A percentile compares a stretch with the other conserved stretches of the same genome.
These are phyloP conservation scores for Dendrobium catenatum DNA, from an alignment of 106 monocot genomes.

Conservation along the genomic window DNA sequence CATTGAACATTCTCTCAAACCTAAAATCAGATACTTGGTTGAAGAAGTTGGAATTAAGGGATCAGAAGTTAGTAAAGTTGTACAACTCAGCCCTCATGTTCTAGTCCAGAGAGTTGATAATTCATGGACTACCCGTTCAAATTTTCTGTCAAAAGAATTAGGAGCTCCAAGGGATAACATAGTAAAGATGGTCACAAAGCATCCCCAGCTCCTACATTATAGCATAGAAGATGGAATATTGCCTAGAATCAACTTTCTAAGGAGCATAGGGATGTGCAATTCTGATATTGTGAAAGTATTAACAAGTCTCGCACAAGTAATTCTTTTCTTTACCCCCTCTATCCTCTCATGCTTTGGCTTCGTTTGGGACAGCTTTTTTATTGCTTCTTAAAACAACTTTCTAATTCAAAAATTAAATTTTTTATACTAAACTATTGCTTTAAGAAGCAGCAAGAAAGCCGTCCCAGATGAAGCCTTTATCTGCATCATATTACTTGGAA, in stretches of 20 bases:
- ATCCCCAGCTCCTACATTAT: slow-evolving; percentile 95
- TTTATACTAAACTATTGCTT: too few relatives aligned
- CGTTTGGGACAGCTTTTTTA: too few relatives aligned
- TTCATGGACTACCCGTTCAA: slow-evolving; percentile 70
- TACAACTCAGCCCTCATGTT: slow-evolving; percentile 93
- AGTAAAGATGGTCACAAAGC: slow-evolving; percentile 94
- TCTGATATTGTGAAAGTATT: slow-evolving; percentile 85
- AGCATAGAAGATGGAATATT: slow-evolving; percentile 95
- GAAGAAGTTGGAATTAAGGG: slow-evolving; percentile 88
- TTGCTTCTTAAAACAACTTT: too few relatives aligned
- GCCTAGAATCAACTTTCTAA: slow-evolving; percentile 89
- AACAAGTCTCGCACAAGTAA: slow-evolving; percentile 89
- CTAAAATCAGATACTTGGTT: slow-evolving; percentile 75
- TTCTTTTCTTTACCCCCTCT: slow-evolving; percentile 1
- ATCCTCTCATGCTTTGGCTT: neutral
- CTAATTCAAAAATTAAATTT: too few relatives aligned
- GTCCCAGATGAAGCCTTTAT: neutral
- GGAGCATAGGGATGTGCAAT: slow-evolving; percentile 87
- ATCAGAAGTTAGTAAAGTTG: slow-evolving; percentile 74
- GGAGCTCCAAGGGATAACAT: slow-evolving; percentile 82
- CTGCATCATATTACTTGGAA: neutral
- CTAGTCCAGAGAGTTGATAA: slow-evolving; percentile 78
- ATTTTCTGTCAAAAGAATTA: slow-evolving; percentile 78
- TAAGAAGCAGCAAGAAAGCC: too few relatives aligned
- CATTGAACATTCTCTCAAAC: slow-evolving; percentile 82